Percentiles rank a stretch among this genome's conserved stretches.
These are phyloP conservation scores for Cucurbitaria berberidis DNA, from an alignment of 2,329 filamentous ascomycete genomes.

Conservation along the genomic window DNA sequence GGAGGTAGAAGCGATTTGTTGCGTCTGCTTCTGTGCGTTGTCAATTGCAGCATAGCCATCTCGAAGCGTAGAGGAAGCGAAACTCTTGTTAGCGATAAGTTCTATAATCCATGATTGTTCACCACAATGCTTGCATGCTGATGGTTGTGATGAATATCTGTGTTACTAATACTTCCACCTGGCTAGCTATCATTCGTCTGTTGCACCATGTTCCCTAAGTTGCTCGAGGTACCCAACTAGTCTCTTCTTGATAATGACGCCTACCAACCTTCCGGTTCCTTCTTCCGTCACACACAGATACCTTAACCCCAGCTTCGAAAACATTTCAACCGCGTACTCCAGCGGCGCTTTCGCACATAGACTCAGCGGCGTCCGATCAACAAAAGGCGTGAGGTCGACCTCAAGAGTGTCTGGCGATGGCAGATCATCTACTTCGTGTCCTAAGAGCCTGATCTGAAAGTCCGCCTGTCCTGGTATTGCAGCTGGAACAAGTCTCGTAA, in stretches of 20 bases:
- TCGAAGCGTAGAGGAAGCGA: slow-evolving; percentile 33
- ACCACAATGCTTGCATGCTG: background rate
- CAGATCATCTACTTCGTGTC: slow-evolving; percentile 39
- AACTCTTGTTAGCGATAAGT: slow-evolving; percentile 46
- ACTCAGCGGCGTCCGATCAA: slow-evolving; percentile 61
- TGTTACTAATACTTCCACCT: background rate
- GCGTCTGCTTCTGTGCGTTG: slow-evolving; percentile 19
- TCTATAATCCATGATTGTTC: slow-evolving; percentile 34
- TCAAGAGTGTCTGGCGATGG: slow-evolving; percentile 24
- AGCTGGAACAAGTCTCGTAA: slow-evolving; percentile 45
- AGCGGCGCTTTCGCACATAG: slow-evolving; percentile 60
- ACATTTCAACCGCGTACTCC: slow-evolving; percentile 66
- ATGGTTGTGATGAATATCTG: background rate
- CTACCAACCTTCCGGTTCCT: slow-evolving; percentile 57
- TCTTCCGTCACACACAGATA: slow-evolving; percentile 63
- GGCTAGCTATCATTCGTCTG: background rate
- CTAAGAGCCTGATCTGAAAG: slow-evolving; percentile 49
- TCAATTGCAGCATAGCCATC: slow-evolving; percentile 27
- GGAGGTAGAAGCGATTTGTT: slow-evolving; percentile 18
- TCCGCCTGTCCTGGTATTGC: slow-evolving; percentile 22
- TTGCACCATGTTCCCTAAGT: slow-evolving; percentile 8
- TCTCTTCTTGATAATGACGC: slow-evolving; percentile 65
- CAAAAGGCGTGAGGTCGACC: slow-evolving; percentile 56
- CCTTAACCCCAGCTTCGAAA: slow-evolving; percentile 62
- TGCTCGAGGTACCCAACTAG: slow-evolving; percentile 60